Evolutionary conservation across 768 basidiomycete species (phyloP).

Genomic region (Neoboletus magnificus): DNA sequence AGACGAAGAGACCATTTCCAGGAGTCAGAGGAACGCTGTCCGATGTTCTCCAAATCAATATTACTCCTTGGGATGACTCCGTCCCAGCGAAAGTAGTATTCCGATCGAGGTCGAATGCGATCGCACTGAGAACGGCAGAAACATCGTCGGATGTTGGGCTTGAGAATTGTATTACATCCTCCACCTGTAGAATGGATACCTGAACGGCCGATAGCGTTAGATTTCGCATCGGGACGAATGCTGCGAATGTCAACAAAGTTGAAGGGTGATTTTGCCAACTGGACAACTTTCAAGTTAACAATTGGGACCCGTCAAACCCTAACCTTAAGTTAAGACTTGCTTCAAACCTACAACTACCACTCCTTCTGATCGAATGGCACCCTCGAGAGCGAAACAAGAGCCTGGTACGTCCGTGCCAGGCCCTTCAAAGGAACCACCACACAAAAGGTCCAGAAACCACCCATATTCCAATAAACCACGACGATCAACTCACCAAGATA

Average conservation of each 20-base stretch:
- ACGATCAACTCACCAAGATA: constrained; percentile 10
- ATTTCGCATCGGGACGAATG: constrained; percentile 48
- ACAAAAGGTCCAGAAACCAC: constrained; percentile 9
- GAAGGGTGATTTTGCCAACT: too few species aligned
- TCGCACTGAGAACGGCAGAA: constrained; percentile 40
- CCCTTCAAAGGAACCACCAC: constrained; percentile 13
- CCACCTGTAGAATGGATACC: constrained; percentile 11
- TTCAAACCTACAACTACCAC: not conserved
- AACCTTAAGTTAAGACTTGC: constrained; percentile 11
- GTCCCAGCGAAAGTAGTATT: constrained; percentile 56
- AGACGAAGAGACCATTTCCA: constrained; percentile 11
- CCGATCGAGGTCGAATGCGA: constrained; percentile 63
- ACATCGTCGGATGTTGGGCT: constrained; percentile 14
- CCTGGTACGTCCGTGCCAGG: not conserved
- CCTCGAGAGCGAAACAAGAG: constrained; percentile 11
- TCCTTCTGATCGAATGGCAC: constrained; percentile 11
- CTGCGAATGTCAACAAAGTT: not conserved
- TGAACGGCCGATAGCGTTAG: constrained; percentile 42
- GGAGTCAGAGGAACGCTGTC: constrained; percentile 11
- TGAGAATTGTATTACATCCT: constrained; percentile 16
- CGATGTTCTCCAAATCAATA: constrained; percentile 54
- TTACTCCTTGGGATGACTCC: constrained; percentile 54
- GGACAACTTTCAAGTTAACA: too few species aligned
- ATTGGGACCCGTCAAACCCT: constrained; percentile 7
- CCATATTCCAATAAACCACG: constrained; percentile 14